Conservation (phyloP, 768 basidiomycete species). For the Hebeloma cylindrosporum region DNA sequence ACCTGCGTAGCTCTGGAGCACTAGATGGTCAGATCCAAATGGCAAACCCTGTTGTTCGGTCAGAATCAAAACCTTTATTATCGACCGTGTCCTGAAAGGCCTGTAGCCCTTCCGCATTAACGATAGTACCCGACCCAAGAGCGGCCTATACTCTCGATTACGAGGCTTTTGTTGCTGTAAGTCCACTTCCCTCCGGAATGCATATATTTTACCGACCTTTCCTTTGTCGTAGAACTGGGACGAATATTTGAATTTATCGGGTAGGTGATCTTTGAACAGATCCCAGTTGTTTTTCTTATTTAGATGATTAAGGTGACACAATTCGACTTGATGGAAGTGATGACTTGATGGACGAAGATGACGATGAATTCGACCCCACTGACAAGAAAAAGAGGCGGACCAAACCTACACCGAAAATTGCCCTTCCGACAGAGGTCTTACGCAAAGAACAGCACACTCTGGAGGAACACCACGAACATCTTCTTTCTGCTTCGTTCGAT, state of each 20-base stretch:
- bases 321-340: constrained; percentile 6
- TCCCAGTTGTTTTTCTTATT: too few species aligned
- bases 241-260: constrained; percentile 51
- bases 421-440: constrained; percentile 40
- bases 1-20: constrained; percentile 48
- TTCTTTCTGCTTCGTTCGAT: constrained; percentile 68
- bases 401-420: constrained; percentile 29
- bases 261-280: too few species aligned
- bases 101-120: constrained; percentile 49
- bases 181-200: constrained; percentile 20
- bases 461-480: constrained; percentile 66
- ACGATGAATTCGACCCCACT: constrained; percentile 51
- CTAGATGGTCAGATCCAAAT: constrained; percentile 64
- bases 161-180: constrained; percentile 62
- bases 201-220: neutral
- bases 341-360: constrained; percentile 33
- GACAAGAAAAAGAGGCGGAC: constrained; percentile 17
- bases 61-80: constrained; percentile 15
- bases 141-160: constrained; percentile 55
- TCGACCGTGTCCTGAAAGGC: neutral
- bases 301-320: too few species aligned
- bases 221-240: constrained; percentile 56
- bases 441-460: constrained; percentile 63
- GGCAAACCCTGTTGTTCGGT: constrained; percentile 67
- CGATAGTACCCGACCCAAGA: constrained; percentile 51